Percentiles rank a stretch among this genome's conserved stretches.
Conservation (phyloP, 306 rosid genomes). For the Lathyrus tuberosus region DNA sequence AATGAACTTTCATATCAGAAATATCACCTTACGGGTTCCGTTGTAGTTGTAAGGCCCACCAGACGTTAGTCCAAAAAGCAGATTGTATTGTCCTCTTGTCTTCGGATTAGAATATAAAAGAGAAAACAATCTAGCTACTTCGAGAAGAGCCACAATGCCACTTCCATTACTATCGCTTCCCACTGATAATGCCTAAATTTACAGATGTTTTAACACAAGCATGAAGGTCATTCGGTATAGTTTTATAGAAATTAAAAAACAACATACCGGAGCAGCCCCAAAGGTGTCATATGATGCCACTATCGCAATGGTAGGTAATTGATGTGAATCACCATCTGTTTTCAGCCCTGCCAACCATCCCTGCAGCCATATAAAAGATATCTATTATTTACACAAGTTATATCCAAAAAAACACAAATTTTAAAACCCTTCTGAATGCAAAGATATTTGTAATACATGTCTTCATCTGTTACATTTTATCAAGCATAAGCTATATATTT, state of each 20-base stretch:
- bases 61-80: conserved; percentile 93
- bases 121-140: conserved; percentile 95
- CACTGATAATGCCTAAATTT: conserved; percentile 82
- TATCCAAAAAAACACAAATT: conserved; percentile 25
- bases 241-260: conserved; percentile 12
- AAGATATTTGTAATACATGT: conserved; percentile 5
- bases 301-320: conserved; percentile 93
- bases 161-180: conserved; percentile 99
- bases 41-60: conserved; percentile 98
- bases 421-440: conserved; percentile 22
- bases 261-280: conserved; percentile 97
- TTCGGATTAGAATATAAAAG: conserved; percentile 90
- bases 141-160: conserved; percentile 94
- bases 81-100: conserved; percentile 94
- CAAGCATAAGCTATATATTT: conserved; percentile 32
- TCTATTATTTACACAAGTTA: conserved; percentile 35
- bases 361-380: conserved; percentile 54
- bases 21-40: conserved; percentile 89
- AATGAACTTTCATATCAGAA: conserved; percentile 30
- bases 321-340: conserved; percentile 83
- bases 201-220: conserved; percentile 40
- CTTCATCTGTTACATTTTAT: conserved; percentile 21
- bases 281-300: conserved; percentile 99
- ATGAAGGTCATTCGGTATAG: conserved; percentile 32
- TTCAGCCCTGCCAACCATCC: conserved; percentile 98